Percentiles rank a stretch among this genome's conserved stretches.
These are phyloP conservation scores for Metschnikowia continentalis DNA, from an alignment of 805 yeast genomes.

Conservation along the genomic window DNA sequence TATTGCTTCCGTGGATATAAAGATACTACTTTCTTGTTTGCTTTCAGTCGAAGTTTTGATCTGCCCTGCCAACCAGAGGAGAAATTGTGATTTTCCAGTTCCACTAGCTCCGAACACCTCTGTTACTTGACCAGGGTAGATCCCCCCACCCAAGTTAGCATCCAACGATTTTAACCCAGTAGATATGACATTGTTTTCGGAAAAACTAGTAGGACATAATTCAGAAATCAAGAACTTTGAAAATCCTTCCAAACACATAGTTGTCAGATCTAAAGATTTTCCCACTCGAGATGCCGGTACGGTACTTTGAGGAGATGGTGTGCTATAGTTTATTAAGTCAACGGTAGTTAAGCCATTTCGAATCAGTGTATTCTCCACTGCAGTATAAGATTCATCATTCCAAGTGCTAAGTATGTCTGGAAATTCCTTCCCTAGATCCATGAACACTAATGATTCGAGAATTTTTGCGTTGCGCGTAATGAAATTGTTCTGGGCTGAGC, in stretches of 20 bases:
- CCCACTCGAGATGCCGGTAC: neutral
- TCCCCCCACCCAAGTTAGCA: conserved; percentile 10
- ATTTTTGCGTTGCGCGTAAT: neutral
- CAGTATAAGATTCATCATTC: neutral
- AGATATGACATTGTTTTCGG: neutral
- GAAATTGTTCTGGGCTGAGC: neutral
- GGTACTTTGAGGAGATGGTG: neutral
- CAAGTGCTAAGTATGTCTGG: neutral
- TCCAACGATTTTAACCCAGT: conserved; percentile 12
- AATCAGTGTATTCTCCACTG: neutral
- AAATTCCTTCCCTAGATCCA: conserved; percentile 4
- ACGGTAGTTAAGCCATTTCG: neutral
- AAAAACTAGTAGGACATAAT: neutral
- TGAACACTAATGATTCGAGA: neutral
- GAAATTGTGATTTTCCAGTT: conserved; percentile 79
- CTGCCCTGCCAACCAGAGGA: conserved; percentile 53
- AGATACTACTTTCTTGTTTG: conserved; percentile 37
- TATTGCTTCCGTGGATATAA: conserved; percentile 73
- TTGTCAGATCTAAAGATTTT: neutral
- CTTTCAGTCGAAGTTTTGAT: neutral
- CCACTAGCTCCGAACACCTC: conserved; percentile 85
- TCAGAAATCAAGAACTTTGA: neutral
- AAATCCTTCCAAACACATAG: neutral
- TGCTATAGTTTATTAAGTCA: conserved; percentile 1
- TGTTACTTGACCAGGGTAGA: conserved; percentile 29